phyloP scores from a whole-genome alignment of 345 rosid genomes.

The Pistacia atlantica region DNA sequence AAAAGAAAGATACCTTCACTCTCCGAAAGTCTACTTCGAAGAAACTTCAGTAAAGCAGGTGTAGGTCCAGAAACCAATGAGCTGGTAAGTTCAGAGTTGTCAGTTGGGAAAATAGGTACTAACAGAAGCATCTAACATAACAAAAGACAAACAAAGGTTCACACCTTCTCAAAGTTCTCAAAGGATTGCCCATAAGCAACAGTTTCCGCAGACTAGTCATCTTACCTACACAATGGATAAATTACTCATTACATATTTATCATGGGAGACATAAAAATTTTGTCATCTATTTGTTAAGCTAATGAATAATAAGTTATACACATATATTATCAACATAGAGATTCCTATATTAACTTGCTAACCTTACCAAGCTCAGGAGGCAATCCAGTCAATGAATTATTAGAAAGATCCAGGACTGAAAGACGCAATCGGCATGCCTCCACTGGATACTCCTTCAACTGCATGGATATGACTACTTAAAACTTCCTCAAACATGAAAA shows the following conservation, averaged over 20 bases:
- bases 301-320: neutral
- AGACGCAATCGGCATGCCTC: conserved; percentile 77
- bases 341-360: conserved; percentile 19
- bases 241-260: neutral
- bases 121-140: conserved; percentile 13
- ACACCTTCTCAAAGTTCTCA: conserved; percentile 88
- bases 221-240: conserved; percentile 50
- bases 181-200: conserved; percentile 78
- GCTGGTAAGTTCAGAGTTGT: conserved; percentile 40
- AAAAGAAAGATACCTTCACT: conserved; percentile 56
- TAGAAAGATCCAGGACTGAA: conserved; percentile 86
- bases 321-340: neutral
- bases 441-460: conserved; percentile 83
- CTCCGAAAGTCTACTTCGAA: conserved; percentile 79
- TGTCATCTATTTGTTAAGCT: neutral
- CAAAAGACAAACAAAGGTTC: conserved; percentile 21
- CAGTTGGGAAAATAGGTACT: conserved; percentile 21
- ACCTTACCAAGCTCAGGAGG: conserved; percentile 84
- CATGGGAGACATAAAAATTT: neutral
- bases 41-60: conserved; percentile 73
- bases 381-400: conserved; percentile 86
- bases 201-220: conserved; percentile 83
- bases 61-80: conserved; percentile 93
- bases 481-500: neutral
- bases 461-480: conserved; percentile 26